These are phyloP conservation scores for Comarum palustre DNA, from an alignment of 306 rosid genomes.

Conservation along the genomic window DNA sequence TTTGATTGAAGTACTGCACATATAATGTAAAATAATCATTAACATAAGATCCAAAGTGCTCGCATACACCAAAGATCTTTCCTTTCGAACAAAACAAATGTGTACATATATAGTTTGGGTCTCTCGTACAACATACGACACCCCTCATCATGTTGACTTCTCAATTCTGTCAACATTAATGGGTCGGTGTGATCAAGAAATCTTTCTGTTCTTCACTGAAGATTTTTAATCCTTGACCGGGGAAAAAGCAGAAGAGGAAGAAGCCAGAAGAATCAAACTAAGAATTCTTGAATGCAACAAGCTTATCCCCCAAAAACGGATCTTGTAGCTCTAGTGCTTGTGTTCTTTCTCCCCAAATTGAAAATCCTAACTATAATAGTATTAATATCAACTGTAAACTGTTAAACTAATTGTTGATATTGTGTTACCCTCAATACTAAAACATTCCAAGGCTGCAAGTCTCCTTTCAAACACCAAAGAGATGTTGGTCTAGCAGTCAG, in stretches of 20 bases:
- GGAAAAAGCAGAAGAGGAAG: neutral
- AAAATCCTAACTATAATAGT: neutral
- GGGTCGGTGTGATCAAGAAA: neutral
- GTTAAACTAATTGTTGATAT: neutral
- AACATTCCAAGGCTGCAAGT: neutral
- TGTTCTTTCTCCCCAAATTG: neutral
- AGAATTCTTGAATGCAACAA: neutral
- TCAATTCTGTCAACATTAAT: neutral
- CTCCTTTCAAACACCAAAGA: too few species aligned
- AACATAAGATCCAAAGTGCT: neutral
- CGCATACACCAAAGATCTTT: neutral
- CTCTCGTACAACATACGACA: neutral
- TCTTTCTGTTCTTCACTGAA: too few species aligned
- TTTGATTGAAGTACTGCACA: slow-evolving; percentile 98
- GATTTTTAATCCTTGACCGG: neutral
- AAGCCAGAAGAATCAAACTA: neutral
- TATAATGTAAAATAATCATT: slow-evolving; percentile 31
- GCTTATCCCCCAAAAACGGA: neutral
- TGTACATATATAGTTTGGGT: neutral
- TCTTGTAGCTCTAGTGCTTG: neutral
- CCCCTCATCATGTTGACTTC: neutral
- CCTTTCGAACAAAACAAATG: neutral
- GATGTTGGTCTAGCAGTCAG: too few species aligned
- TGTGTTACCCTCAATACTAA: neutral
- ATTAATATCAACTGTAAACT: neutral